Base-by-base conservation (phyloP, 2,329 filamentous ascomycete species). In the Ilyonectria mors-panacis region DNA sequence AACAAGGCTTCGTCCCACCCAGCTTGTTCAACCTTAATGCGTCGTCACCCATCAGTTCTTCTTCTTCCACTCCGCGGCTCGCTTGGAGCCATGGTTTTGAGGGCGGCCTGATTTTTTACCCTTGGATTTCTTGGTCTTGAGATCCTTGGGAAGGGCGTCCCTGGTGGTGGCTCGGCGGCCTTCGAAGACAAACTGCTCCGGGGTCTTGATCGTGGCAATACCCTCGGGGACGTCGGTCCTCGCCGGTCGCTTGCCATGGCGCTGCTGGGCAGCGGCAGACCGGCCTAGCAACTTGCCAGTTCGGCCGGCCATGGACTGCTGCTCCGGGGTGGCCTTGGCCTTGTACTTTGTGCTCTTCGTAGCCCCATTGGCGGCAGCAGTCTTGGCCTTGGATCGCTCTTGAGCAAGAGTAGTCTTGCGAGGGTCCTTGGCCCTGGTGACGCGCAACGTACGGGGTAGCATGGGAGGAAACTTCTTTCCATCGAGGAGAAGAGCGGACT, bases 381-480 rank as follows among this genome's bases (percentile, higher is more conserved):
- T 69, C 66, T 78, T 79, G 69, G 75, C 72, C 67, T 74, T 73
- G 67, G 71, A 50, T 61, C 76, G 73, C 74, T 79, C 71, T 73
- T 84, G 70, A 60, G 87, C 87, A 30, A 85, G 81, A 44, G 82
- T 79, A 7, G 88, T 90, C 80, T 89, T 89, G 76, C 87, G 86
- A 39, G 87, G 88, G 64, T 92, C 92, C 81, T 94, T 95, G 77
- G 96, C 96, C 67, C 96, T 91, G 54, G 90, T 92, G 53, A 99
- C 95, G 60, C 96, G 92, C 37, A 99, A 86, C 72, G 91, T 88
- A 51, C 96, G 91, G 10, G 95, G 95, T n/a, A 98, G 89, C 89
- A 98, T 91, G 19, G 95, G 95, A 17, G 95, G 94, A 77, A 95
- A 98, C 75, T 93, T 96, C 85, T 98, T 97, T 69, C 91, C 95